Conservation (phyloP, 371 early-diverging fungal species). For the Phascolomyces articulosus region DNA sequence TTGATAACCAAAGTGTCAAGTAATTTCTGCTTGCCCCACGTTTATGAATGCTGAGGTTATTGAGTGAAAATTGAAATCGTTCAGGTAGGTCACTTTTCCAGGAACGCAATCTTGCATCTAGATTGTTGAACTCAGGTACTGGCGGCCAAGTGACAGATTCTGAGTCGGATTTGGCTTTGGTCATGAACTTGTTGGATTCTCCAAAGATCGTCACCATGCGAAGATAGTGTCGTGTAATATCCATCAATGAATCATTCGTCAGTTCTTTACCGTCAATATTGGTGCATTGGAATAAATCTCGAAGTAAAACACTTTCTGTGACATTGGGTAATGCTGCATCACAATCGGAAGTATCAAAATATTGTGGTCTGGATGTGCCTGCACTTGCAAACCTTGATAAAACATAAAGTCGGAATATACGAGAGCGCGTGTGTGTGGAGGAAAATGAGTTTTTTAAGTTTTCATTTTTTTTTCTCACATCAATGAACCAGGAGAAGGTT, state of each 20-base stretch:
- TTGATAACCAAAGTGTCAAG: conserved; percentile 37
- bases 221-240: conserved; percentile 29
- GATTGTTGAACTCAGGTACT: conserved; percentile 38
- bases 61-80: conserved; percentile 19
- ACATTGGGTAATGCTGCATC: conserved; percentile 54
- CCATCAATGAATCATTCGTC: conserved; percentile 34
- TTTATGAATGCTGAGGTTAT: conserved; percentile 21
- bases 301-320: conserved; percentile 45
- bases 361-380: conserved; percentile 57
- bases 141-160: conserved; percentile 50
- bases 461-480: background rate
- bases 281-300: conserved; percentile 26
- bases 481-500: too few relatives aligned
- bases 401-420: too few relatives aligned
- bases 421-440: too few relatives aligned
- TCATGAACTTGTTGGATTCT: conserved; percentile 51
- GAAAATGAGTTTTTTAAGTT: background rate
- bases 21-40: conserved; percentile 36
- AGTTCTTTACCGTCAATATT: conserved; percentile 27
- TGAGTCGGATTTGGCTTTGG: conserved; percentile 42
- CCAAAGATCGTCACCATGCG: conserved; percentile 42
- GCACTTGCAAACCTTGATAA: conserved; percentile 43
- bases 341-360: conserved; percentile 58
- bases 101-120: conserved; percentile 36
- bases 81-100: conserved; percentile 36